These are phyloP conservation scores for Clitopilus passeckerianus DNA, from an alignment of 768 basidiomycete genomes.

Conservation along the genomic window DNA sequence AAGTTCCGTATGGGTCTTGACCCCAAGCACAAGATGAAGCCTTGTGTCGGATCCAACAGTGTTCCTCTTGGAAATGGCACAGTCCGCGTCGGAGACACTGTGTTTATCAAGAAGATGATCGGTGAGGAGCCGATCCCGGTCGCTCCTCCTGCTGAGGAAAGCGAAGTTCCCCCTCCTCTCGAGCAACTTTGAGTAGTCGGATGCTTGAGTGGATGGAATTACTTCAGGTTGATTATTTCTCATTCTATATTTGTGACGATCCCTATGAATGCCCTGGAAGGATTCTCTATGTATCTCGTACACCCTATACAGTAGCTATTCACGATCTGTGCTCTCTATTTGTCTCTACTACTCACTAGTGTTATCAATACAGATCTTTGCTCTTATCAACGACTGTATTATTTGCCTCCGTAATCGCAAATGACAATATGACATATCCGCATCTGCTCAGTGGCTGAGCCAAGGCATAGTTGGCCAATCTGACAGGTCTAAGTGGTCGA, in stretches of 20 bases:
- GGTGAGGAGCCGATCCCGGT: background rate
- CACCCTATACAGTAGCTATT: too few species aligned
- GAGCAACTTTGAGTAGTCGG: background rate
- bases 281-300: too few species aligned
- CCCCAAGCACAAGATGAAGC: constrained; percentile 36
- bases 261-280: background rate
- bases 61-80: constrained; percentile 45
- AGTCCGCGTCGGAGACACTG: constrained; percentile 56
- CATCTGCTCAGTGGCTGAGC: too few species aligned
- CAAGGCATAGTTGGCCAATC: too few species aligned
- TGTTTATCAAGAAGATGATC: constrained; percentile 41
- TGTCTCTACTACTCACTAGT: too few species aligned
- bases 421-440: too few species aligned
- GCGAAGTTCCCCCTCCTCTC: background rate
- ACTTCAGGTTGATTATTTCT: background rate
- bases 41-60: constrained; percentile 69
- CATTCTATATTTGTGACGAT: background rate
- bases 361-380: too few species aligned
- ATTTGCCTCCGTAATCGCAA: too few species aligned
- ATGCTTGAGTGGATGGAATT: background rate
- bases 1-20: constrained; percentile 66
- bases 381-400: too few species aligned
- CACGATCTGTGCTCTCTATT: too few species aligned
- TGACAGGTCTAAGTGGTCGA: too few species aligned
- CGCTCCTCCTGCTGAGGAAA: background rate